A percentile compares a stretch with the other conserved stretches of the same genome.
Evolutionary conservation across 1,139 yeast genomes (phyloP).

Genomic region (Sugiyamaella castrensis): DNA sequence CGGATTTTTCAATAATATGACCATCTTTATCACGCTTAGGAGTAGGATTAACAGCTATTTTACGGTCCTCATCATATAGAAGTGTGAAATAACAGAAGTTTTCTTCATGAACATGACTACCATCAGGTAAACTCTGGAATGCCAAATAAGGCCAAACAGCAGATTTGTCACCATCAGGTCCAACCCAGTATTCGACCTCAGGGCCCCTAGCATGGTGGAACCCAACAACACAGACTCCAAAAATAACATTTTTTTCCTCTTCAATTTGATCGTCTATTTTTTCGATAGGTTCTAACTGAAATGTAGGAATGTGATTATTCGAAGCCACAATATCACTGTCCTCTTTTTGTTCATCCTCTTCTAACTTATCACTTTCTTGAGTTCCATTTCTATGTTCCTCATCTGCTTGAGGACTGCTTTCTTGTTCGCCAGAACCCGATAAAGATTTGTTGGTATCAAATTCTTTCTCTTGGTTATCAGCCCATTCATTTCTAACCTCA

Average conservation of each 20-base stretch:
- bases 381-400: too few species aligned
- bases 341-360: too few species aligned
- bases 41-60: constrained; percentile 47
- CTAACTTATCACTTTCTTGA: too few species aligned
- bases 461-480: too few species aligned
- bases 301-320: constrained; percentile 3
- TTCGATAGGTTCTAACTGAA: constrained; percentile 25
- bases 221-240: constrained; percentile 87
- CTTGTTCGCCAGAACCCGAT: too few species aligned
- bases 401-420: too few species aligned
- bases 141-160: constrained; percentile 83
- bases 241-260: constrained; percentile 44
- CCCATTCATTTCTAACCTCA: too few species aligned
- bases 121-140: constrained; percentile 94
- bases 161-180: constrained; percentile 52
- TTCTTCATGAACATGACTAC: constrained; percentile 88
- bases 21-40: constrained; percentile 36
- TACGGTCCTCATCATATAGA: constrained; percentile 61
- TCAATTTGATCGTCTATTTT: constrained; percentile 14
- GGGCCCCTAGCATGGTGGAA: constrained; percentile 95
- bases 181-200: constrained; percentile 89
- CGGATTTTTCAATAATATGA: constrained; percentile 31
- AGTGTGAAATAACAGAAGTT: constrained; percentile 89
- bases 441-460: too few species aligned
- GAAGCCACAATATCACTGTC: background rate